Conservation (phyloP, 345 rosid genomes). For the Toxicodendron radicans region DNA sequence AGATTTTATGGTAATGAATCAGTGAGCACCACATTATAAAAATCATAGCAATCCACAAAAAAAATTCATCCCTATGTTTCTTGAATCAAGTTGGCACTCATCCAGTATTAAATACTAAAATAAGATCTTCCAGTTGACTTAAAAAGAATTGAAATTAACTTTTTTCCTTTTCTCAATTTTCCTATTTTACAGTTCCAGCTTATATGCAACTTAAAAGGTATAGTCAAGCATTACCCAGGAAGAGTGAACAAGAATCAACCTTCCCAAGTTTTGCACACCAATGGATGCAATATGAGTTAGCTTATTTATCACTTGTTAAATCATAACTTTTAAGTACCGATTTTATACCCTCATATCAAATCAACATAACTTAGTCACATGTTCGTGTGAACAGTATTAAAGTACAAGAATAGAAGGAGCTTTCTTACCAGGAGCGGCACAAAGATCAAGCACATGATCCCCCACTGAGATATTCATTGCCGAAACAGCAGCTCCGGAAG, state of each 20-base stretch:
- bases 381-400: background rate
- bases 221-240: background rate
- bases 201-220: background rate
- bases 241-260: constrained; percentile 1
- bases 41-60: background rate
- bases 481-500: constrained; percentile 88
- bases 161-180: background rate
- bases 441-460: constrained; percentile 93
- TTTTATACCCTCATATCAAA: background rate
- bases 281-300: background rate
- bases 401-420: background rate
- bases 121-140: background rate
- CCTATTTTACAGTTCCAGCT: background rate
- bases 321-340: background rate
- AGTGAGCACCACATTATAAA: background rate
- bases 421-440: constrained; percentile 82
- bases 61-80: background rate
- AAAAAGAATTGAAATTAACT: background rate
- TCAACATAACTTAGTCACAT: background rate
- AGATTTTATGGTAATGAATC: background rate
- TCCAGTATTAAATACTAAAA: background rate
- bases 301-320: background rate
- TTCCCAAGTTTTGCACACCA: background rate
- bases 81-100: background rate
- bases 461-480: constrained; percentile 66